Evolutionary conservation across 768 basidiomycete genomes (phyloP), one percentile per base, ranked within the genome.

Genomic region (Mrakia gelida): DNA sequence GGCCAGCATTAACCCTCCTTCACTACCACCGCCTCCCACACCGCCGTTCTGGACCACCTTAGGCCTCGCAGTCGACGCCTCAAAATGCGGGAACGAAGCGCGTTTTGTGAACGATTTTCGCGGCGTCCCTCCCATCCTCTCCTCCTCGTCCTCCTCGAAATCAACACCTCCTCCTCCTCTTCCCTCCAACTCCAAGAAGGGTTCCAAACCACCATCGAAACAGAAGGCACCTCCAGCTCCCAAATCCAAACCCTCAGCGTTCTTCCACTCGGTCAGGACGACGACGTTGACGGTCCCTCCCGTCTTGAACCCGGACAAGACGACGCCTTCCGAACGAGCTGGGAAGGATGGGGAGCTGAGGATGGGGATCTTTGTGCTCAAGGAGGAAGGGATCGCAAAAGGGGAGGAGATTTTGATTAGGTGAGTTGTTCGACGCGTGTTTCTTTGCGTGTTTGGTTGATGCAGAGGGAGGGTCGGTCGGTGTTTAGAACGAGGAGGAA

Each of bases 351-450:
- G 78, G 21, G 78, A 79, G 74, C 28, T 79, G 15, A 21, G 78
- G 49, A 79, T 79, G 78, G 78, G 78, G 38, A 71, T 79, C 41
- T 79, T 71, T 13, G 78, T 75, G 26, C 18, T 43, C 30, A 56
- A 67, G 28, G 56, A 73, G 23, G 72, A 74, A 18, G 75, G 73
- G 5, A 75, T 79, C n/a, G 62, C 38, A 8, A 79, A 79, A 56
- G 78, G 78, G 30, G 73, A 79, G 38, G 78, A 79, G 61, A 79
- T 79, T 43, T 49, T 79, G 54, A 72, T 78, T 63, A 56, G 49
- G 77, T 78, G 28, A 38, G 76, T 71, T 13, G 76, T 71, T 13
- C 52, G 45, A n/a, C 26, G 28, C 45, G 28, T 71, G 21, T 38
- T 26, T n/a, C 68, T 28, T n/a, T n/a, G 16, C 2, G 6, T 71